These are phyloP conservation scores for Theobroma cacao DNA, from an alignment of 345 rosid genomes.

Conservation along the genomic window DNA sequence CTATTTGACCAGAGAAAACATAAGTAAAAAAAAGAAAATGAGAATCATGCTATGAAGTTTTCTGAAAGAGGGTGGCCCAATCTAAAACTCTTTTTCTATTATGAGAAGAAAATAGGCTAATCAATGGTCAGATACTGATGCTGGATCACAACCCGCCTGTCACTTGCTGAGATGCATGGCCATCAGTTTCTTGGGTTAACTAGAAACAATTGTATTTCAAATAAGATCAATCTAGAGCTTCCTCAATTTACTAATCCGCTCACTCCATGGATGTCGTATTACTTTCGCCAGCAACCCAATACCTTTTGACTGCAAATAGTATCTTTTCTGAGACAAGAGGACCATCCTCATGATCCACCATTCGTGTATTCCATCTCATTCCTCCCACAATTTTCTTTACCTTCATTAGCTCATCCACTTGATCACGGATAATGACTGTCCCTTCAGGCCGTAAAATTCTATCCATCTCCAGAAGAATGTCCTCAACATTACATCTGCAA, in stretches of 20 bases:
- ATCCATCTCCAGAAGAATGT: slow-evolving; percentile 20
- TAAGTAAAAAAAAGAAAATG: not conserved
- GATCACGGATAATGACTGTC: slow-evolving; percentile 8
- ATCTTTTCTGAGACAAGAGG: slow-evolving; percentile 4
- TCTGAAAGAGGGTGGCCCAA: not conserved
- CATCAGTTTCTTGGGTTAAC: not conserved
- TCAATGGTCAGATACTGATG: not conserved
- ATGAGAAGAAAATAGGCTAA: not conserved
- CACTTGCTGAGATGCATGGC: not conserved
- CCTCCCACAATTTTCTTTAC: slow-evolving; percentile 11
- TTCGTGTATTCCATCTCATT: slow-evolving; percentile 2
- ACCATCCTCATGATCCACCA: slow-evolving; percentile 17
- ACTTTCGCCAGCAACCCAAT: slow-evolving; percentile 1
- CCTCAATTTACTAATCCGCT: not conserved
- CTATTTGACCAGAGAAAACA: not conserved
- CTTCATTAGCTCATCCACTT: not conserved
- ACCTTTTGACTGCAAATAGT: slow-evolving; percentile 2
- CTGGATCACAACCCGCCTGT: not conserved
- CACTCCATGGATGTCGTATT: not conserved
- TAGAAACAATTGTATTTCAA: not conserved
- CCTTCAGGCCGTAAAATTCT: slow-evolving; percentile 15
- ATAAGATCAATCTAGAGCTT: not conserved
- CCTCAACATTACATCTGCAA: slow-evolving; percentile 8
- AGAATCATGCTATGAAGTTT: not conserved
- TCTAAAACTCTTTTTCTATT: not conserved